Evolutionary conservation across 192 early-diverging fungal species (phyloP).

Genomic region (Backusella tarrabulga): DNA sequence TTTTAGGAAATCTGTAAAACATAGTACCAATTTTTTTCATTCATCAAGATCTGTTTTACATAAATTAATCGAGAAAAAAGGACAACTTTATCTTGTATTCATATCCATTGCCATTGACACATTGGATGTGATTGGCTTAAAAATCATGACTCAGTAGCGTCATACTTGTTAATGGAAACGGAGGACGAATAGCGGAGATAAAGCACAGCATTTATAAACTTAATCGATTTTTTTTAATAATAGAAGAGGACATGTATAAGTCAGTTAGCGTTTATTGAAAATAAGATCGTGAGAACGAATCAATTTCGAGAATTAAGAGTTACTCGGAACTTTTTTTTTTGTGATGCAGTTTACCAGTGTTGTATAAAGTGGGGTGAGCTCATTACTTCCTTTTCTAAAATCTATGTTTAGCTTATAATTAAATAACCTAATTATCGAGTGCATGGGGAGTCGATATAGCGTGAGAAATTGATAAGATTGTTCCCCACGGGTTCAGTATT

Average conservation of each 20-base stretch:
- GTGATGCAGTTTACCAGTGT: neutral
- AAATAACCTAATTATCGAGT: neutral
- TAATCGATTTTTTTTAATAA: neutral
- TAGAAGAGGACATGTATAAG: neutral
- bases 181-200: conserved; percentile 1
- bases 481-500: neutral
- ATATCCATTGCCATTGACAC: neutral
- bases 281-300: neutral
- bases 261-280: neutral
- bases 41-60: neutral
- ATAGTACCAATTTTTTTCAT: neutral
- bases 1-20: conserved; percentile 4
- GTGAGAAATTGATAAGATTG: neutral
- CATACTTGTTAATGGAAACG: neutral
- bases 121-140: neutral
- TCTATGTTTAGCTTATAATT: neutral
- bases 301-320: neutral
- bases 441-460: neutral
- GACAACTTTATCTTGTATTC: neutral
- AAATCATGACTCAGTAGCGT: neutral
- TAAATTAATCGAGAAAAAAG: neutral
- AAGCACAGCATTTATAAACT: neutral
- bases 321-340: conserved; percentile 2
- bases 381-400: neutral
- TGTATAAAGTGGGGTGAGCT: neutral